Percentiles rank a stretch among this genome's conserved stretches.
Conservation (phyloP, 768 basidiomycete genomes). For the Auricularia auricula-judae region DNA sequence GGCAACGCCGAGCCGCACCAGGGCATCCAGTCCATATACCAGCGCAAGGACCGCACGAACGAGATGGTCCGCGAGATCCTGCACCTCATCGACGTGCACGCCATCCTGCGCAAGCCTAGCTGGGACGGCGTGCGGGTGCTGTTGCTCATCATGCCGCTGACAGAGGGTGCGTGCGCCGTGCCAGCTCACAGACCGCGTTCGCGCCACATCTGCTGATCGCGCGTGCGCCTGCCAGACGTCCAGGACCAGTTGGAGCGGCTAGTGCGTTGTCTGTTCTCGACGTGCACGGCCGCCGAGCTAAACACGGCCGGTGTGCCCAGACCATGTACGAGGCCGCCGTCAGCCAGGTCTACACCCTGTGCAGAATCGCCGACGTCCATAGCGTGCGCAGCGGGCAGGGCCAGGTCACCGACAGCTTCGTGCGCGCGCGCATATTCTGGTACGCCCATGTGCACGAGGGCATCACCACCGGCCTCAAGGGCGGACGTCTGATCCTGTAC, state of each 20-base stretch:
- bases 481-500: conserved; percentile 75
- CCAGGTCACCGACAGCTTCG: conserved; percentile 44
- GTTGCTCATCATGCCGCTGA: conserved; percentile 68
- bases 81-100: conserved; percentile 67
- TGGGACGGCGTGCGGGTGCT: conserved; percentile 82
- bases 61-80: conserved; percentile 69
- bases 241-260: conserved; percentile 34
- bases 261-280: conserved; percentile 16
- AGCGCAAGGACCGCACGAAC: conserved; percentile 45
- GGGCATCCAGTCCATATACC: conserved; percentile 19
- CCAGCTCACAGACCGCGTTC: neutral
- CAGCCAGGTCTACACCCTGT: conserved; percentile 71
- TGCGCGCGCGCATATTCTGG: conserved; percentile 80
- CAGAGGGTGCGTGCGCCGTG: conserved; percentile 49
- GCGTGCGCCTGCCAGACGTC: conserved; percentile 23
- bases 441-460: conserved; percentile 82
- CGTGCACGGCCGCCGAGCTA: conserved; percentile 15
- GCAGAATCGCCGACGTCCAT: conserved; percentile 38
- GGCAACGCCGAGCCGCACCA: conserved; percentile 41
- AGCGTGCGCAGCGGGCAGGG: conserved; percentile 39
- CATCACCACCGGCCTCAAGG: conserved; percentile 67
- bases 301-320: conserved; percentile 10
- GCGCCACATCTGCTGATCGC: neutral
- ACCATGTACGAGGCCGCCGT: conserved; percentile 74
- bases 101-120: conserved; percentile 66